Conservation (phyloP, 202 grass and related monocot genomes). For the Digitaria exilis region DNA sequence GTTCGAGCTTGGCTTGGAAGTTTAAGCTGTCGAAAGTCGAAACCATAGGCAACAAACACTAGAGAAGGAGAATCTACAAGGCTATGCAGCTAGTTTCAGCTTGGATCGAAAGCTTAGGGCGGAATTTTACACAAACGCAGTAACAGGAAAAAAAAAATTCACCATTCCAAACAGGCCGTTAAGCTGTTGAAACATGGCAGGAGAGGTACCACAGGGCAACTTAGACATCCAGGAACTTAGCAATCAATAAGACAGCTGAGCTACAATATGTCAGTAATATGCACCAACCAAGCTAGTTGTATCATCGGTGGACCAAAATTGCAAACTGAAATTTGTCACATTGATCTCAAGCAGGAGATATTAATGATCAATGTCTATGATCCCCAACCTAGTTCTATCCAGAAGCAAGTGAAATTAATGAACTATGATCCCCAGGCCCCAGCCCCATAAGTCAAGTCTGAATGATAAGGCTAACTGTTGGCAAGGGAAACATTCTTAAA, state of each 20-base stretch:
- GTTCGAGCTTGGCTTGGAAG: constrained; percentile 15
- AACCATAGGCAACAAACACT: constrained; percentile 13
- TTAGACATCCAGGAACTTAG: background rate
- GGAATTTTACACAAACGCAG: too few relatives aligned
- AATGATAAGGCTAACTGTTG: background rate
- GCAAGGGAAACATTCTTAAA: background rate
- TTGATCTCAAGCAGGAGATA: background rate
- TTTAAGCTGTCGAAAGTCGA: background rate
- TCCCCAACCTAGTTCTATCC: background rate
- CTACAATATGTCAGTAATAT: background rate
- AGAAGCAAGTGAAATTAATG: background rate
- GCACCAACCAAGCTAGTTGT: constrained; percentile 24
- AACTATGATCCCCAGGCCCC: background rate
- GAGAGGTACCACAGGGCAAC: background rate
- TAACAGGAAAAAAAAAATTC: too few relatives aligned
- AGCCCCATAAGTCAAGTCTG: background rate
- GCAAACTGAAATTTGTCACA: background rate
- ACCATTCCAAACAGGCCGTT: too few relatives aligned
- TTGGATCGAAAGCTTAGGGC: too few relatives aligned
- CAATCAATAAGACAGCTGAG: constrained; percentile 11
- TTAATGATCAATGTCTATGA: background rate
- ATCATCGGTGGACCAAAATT: background rate
- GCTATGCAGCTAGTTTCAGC: too few relatives aligned
- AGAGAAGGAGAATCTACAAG: background rate
- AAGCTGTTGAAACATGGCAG: background rate